These are phyloP conservation scores for Bipolaris victoriae DNA, from an alignment of 2,329 filamentous ascomycete genomes.

Conservation along the genomic window DNA sequence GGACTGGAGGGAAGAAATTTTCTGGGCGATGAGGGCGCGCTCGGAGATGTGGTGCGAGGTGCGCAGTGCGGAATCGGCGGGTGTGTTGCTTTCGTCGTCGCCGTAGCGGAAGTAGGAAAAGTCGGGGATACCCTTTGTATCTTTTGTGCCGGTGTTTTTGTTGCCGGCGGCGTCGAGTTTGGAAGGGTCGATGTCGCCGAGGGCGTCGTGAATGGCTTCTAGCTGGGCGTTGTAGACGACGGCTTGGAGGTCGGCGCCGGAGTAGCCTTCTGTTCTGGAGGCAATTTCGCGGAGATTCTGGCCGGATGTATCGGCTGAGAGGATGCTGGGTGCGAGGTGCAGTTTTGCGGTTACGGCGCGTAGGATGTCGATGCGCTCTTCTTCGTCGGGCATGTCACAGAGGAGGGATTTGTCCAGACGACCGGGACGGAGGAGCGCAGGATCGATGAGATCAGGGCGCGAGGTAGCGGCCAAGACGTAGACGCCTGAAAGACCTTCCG, in stretches of 20 bases:
- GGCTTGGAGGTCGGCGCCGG: conserved; percentile 91
- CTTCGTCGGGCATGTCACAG: conserved; percentile 81
- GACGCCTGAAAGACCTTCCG: conserved; percentile 90
- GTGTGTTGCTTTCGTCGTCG: conserved; percentile 51
- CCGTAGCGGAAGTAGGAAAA: conserved; percentile 80
- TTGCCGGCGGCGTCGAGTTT: conserved; percentile 36
- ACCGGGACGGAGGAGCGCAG: conserved; percentile 87
- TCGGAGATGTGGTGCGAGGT: conserved; percentile 69
- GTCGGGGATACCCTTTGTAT: conserved; percentile 38
- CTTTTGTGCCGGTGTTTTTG: conserved; percentile 32
- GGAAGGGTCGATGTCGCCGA: conserved; percentile 63
- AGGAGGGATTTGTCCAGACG: conserved; percentile 91
- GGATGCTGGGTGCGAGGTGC: conserved; percentile 71
- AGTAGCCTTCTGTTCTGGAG: conserved; percentile 82
- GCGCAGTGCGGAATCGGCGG: conserved; percentile 45
- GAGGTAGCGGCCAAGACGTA: conserved; percentile 96
- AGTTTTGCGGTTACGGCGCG: conserved; percentile 82
- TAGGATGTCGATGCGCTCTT: conserved; percentile 89
- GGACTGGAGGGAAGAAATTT: conserved; percentile 78
- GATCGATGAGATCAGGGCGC: conserved; percentile 92
- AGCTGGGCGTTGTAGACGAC: conserved; percentile 95
- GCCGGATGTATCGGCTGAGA: conserved; percentile 48
- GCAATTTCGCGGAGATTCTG: conserved; percentile 73
- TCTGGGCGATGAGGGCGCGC: conserved; percentile 78
- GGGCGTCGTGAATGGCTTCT: conserved; percentile 92